Evolutionary conservation across 192 early-diverging fungal species (phyloP).

Genomic region (Mortierella antarctica): DNA sequence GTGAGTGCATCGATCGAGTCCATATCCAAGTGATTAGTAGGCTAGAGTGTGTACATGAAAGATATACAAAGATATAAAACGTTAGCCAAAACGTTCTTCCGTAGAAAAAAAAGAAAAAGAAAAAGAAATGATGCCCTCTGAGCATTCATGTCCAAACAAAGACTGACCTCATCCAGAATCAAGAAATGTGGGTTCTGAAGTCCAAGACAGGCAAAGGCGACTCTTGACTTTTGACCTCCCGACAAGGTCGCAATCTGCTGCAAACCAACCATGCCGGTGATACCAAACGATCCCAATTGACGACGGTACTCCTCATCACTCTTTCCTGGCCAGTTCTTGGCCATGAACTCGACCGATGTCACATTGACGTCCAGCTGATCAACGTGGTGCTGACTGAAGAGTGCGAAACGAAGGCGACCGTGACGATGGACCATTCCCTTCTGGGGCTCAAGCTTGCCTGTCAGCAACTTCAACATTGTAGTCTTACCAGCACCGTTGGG

Average conservation of each 20-base stretch:
- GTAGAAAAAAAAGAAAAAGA: constrained; percentile 64
- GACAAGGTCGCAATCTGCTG: constrained; percentile 95
- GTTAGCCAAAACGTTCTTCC: background rate
- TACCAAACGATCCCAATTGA: constrained; percentile 93
- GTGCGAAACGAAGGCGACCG: constrained; percentile 91
- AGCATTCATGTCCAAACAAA: constrained; percentile 64
- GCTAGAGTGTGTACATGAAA: constrained; percentile 64
- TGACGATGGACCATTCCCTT: constrained; percentile 89
- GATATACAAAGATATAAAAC: background rate
- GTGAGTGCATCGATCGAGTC: constrained; percentile 95
- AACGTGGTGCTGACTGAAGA: constrained; percentile 98
- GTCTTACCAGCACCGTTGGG: constrained; percentile 99
- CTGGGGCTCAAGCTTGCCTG: constrained; percentile 83
- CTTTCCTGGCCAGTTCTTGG: constrained; percentile 88
- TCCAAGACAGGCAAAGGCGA: constrained; percentile 97
- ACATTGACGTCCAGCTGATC: constrained; percentile 93
- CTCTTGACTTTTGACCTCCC: constrained; percentile 97
- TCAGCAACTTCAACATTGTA: constrained; percentile 94
- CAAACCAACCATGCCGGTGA: constrained; percentile 95
- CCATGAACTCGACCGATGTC: constrained; percentile 90
- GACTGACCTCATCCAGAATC: constrained; percentile 91
- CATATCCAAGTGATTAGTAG: constrained; percentile 91
- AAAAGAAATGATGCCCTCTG: constrained; percentile 16
- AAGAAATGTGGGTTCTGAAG: constrained; percentile 92
- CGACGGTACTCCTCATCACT: constrained; percentile 96